Evolutionary conservation across 148 eudicot species (phyloP), one percentile per base, ranked within the genome.

Genomic region (Spergularia marina): DNA sequence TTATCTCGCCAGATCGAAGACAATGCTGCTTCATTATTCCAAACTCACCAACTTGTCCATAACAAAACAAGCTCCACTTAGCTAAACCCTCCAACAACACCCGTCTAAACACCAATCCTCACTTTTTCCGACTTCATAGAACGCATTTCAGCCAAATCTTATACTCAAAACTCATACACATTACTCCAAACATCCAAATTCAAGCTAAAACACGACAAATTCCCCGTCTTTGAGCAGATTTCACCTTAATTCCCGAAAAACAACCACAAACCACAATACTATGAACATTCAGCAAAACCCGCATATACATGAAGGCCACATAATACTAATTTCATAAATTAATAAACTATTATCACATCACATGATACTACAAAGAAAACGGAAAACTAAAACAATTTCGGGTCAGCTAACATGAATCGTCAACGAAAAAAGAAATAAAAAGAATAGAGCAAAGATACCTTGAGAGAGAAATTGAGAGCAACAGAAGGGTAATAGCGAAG

Each of bases 381-480:
- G 12, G 9, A 6, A 16, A 70, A 49, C 17, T 44, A 23, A 23
- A 23, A 23, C 25, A 0, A 30, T 30, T 30, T 30, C 3, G 36
- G 36, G 36, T 30, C 36, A 2, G 36, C 36, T 30, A 30, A 30
- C 36, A 30, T 30, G 36, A 30, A 30, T 30, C 36, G 36, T 30
- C 36, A 30, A 2, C 36, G 36, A 30, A 30, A 55, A 4, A 17
- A 36, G 6, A 63, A 59, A 20, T 11, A 7, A 41, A 51, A 23
- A 17, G 10, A 13, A 10, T 7, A 2, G 6, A 54, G 52, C n/a
- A 9, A n/a, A 1, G 17, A 58, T 83, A 94, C 97, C 99, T 95
- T 92, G 75, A 95, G 91, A 12, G 99, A 92, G 83, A 95, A 95
- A 84, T 95, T 95, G 64, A 95, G 99, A 64, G 97, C 96, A 65